Base-by-base conservation (phyloP, 2,329 filamentous ascomycete genomes). In the Iodosphaeria phyllophila region DNA sequence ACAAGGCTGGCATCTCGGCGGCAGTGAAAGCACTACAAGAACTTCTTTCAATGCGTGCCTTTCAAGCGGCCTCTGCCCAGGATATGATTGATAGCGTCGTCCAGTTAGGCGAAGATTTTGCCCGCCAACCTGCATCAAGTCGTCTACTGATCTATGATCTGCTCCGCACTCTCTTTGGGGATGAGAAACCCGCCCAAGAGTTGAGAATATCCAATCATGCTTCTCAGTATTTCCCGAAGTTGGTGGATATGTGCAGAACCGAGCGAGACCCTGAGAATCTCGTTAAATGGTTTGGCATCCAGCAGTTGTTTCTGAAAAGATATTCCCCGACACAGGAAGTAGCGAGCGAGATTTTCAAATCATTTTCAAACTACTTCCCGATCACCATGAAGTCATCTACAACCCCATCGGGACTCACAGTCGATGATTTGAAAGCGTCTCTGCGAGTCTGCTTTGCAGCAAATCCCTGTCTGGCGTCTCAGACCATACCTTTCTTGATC, bases 311-410 rank as follows among this genome's bases (percentile, higher is more conserved):
- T 16, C 40, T 66, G 6, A 40, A 47, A 3, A 47, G 51, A 9
- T 66, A 59, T 25, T 45, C 48, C 0, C 47, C 55, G 1, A 53
- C 60, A 0, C 32, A 51, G 4, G 56, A 60, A 6, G 45, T 64
- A 3, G 46, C 55, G 6, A 53, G 56, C 16, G 54, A 60, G 28
- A 49, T 64, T 3, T 70, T 67, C 39, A 56, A 55, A 27, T 45
- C 55, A 1, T 68, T 66, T 41, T 67, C 66, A 9, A 59, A 59
- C 16, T 71, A 70, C 39, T 71, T 68, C 32, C 65, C 65, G 10
- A 70, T 71, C 28, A 65, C 63, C 0, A 44, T 71, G 21, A 52
- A 63, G 15, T 53, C 54, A 27, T 56, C 63, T 0, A 54, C 58
- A 13, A 57, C 56, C 5, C 47, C 54, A 0, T 50, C 51, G 17